Evolutionary conservation across 2,329 filamentous ascomycete species (phyloP).

Genomic region (Hypoxylon sp.): DNA sequence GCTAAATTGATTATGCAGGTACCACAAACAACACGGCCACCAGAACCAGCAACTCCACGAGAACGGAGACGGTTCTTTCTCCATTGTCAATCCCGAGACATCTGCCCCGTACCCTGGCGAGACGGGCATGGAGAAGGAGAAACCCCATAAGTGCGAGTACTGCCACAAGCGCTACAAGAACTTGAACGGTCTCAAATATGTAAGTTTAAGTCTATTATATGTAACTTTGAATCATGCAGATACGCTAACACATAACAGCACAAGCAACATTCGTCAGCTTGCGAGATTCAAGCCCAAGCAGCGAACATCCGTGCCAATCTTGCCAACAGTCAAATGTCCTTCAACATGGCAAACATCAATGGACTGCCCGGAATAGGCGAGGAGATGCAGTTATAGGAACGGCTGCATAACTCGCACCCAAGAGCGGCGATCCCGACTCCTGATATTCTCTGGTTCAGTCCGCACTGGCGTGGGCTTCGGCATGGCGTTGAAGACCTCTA

Average conservation of each 20-base stretch:
- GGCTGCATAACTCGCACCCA: neutral
- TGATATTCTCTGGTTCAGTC: neutral
- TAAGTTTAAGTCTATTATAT: constrained; percentile 57
- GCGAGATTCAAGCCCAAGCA: constrained; percentile 82
- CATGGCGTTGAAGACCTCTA: constrained; percentile 21
- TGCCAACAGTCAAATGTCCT: constrained; percentile 50
- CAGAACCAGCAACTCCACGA: constrained; percentile 97
- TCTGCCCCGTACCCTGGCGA: constrained; percentile 95
- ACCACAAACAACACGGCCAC: constrained; percentile 87
- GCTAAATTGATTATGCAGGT: constrained; percentile 60
- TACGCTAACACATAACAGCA: constrained; percentile 63
- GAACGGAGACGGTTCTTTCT: constrained; percentile 96
- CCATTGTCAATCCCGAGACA: constrained; percentile 96
- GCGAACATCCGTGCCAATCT: constrained; percentile 58
- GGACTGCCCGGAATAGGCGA: constrained; percentile 69
- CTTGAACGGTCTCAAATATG: constrained; percentile 96
- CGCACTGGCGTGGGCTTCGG: constrained; percentile 12
- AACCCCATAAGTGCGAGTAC: constrained; percentile 96
- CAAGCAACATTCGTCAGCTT: constrained; percentile 87
- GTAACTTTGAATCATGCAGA: neutral
- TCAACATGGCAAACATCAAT: constrained; percentile 50
- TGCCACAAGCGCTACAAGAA: constrained; percentile 99
- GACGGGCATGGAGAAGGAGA: constrained; percentile 99
- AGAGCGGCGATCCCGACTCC: neutral
- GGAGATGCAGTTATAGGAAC: constrained; percentile 59